Evolutionary conservation across 1,139 yeast species (phyloP).

Genomic region (Nakaseomyces uthaithaninus): DNA sequence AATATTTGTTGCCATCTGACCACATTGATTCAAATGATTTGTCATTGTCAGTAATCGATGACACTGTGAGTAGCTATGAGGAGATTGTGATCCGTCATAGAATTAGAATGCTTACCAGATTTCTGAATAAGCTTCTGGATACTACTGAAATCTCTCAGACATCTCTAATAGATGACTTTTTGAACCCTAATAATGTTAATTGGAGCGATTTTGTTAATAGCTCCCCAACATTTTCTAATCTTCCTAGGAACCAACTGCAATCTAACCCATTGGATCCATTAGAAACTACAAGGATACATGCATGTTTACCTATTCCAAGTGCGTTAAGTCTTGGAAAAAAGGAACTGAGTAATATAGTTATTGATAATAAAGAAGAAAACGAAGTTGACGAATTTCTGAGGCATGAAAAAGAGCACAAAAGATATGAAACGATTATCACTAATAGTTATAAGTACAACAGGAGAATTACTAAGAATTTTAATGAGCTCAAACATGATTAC

Average conservation of each 20-base stretch:
- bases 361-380: slow-evolving; percentile 26
- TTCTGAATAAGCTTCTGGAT: slow-evolving; percentile 24
- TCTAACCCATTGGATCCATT: slow-evolving; percentile 48
- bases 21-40: slow-evolving; percentile 23
- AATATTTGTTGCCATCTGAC: slow-evolving; percentile 27
- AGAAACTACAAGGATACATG: slow-evolving; percentile 48
- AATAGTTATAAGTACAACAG: slow-evolving; percentile 60
- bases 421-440: slow-evolving; percentile 48
- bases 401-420: slow-evolving; percentile 38
- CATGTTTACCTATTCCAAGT: slow-evolving; percentile 48
- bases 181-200: slow-evolving; percentile 69
- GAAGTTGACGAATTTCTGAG: not conserved
- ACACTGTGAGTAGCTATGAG: slow-evolving; percentile 26
- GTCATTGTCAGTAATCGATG: slow-evolving; percentile 27
- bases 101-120: slow-evolving; percentile 28
- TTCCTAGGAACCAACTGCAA: slow-evolving; percentile 47
- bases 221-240: slow-evolving; percentile 49
- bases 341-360: slow-evolving; percentile 1
- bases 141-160: slow-evolving; percentile 38
- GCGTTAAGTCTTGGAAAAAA: slow-evolving; percentile 6
- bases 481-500: slow-evolving; percentile 46
- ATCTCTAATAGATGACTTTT: slow-evolving; percentile 62
- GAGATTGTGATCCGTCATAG: slow-evolving; percentile 32
- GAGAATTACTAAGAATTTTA: slow-evolving; percentile 50
- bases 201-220: slow-evolving; percentile 51